phyloP scores from a whole-genome alignment of 2,329 filamentous ascomycete species.

The Apiospora kogelbergensis region DNA sequence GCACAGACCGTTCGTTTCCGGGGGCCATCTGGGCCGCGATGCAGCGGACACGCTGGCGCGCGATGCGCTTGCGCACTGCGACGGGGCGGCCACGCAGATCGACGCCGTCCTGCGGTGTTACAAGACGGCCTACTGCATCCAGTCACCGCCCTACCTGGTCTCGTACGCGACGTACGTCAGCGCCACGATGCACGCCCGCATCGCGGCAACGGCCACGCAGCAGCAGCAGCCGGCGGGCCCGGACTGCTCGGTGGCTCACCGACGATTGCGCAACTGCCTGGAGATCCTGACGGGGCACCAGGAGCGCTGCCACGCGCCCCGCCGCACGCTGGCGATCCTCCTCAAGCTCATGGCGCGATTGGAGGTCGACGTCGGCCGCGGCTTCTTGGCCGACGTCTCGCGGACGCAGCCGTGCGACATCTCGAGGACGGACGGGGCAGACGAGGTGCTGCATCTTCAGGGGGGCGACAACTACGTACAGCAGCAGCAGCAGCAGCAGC shows the following conservation, averaged over 20 bases:
- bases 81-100: constrained; percentile 45
- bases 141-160: constrained; percentile 50
- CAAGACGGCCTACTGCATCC: constrained; percentile 42
- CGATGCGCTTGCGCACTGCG: constrained; percentile 45
- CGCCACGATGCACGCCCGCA: constrained; percentile 51
- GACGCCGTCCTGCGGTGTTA: constrained; percentile 44
- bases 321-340: neutral
- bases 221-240: too few relatives aligned
- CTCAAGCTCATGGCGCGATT: neutral
- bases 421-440: neutral
- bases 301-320: neutral
- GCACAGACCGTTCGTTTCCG: constrained; percentile 52
- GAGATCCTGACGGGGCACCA: neutral
- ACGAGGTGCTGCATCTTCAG: neutral
- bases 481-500: neutral
- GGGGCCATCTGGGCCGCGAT: constrained; percentile 46
- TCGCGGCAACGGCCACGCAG: constrained; percentile 48
- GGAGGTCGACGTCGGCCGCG: neutral
- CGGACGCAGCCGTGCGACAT: neutral
- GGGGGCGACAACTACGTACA: neutral
- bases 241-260: neutral
- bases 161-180: constrained; percentile 56
- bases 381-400: neutral
- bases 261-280: neutral
- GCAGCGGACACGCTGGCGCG: constrained; percentile 39